Percentiles rank a stretch among this genome's conserved stretches.
Evolutionary conservation across 108 stramenopile genomes (phyloP).

Genomic region (Fistulifera pelliculosa): DNA sequence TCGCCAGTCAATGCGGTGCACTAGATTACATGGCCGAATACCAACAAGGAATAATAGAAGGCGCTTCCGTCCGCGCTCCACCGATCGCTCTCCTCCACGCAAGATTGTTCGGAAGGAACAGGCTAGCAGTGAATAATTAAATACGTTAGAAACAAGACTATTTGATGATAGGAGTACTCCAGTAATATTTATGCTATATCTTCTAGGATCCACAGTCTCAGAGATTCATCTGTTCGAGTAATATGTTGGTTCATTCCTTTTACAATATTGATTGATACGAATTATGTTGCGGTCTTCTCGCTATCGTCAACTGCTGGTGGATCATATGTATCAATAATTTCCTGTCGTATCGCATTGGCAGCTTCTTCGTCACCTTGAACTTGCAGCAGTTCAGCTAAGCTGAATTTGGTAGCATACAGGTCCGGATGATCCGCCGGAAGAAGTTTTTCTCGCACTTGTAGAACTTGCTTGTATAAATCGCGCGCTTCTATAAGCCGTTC

Average conservation of each 20-base stretch:
- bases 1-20: conserved; percentile 79
- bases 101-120: conserved; percentile 25
- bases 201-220: too few species aligned
- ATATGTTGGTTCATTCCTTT: too few species aligned
- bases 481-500: conserved; percentile 49
- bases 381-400: conserved; percentile 71
- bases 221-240: too few species aligned
- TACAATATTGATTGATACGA: too few species aligned
- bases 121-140: too few species aligned
- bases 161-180: too few species aligned
- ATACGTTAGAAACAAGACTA: too few species aligned
- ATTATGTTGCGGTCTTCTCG: not conserved
- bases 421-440: conserved; percentile 64
- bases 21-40: conserved; percentile 80
- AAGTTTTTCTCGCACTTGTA: conserved; percentile 48
- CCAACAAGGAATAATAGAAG: conserved; percentile 40
- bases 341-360: conserved; percentile 66
- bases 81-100: conserved; percentile 79
- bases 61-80: conserved; percentile 48
- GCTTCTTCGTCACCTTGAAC: conserved; percentile 38
- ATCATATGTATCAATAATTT: conserved; percentile 67
- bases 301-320: conserved; percentile 13
- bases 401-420: conserved; percentile 66
- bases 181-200: too few species aligned
- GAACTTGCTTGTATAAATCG: conserved; percentile 50